Evolutionary conservation across 1,284 basidiomycete genomes (phyloP), one percentile per base, ranked within the genome.

Genomic region (Pholiota adiposa): DNA sequence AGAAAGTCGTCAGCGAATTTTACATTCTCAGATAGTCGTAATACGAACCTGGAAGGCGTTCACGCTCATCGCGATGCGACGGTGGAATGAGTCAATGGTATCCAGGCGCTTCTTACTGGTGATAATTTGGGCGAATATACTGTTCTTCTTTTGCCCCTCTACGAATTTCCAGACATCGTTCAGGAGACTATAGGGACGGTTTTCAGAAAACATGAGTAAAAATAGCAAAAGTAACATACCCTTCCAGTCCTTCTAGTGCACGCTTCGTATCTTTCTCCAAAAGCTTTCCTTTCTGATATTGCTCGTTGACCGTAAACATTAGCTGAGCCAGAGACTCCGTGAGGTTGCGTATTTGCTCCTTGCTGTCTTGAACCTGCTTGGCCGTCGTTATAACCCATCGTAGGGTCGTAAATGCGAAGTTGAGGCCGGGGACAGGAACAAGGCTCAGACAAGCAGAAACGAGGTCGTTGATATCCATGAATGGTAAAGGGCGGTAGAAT

Each of bases 41-140:
- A 11, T 27, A 54, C 52, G 8, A 27, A 63, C 64, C n/a, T 65
- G 51, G 29, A 65, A 63, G 19, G 62, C 52, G 19, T 61, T 52
- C 19, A 61, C 44, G 25, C 43, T 54, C n/a, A 34, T 43, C 2
- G 40, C 50, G 18, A 63, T 54, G 18, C 64, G 55, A 16, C 48
- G 52, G 31, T 65, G 56, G 53, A 53, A 65, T 8, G 38, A 31
- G 12, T 63, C 60, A 14, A 65, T 61, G 31, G 56, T 49, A 9
- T 23, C 25, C 3, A 61, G 19, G 16, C 51, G 46, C 23, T 61
- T 53, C 9, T 56, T 53, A 21, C 54, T 50, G 3, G n/a, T 16
- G 29, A 61, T 31, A 33, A 51, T 59, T 54, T 63, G 49, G 52
- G 23, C 25, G 59, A 58, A 36, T 8, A 41, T 36, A 16, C 49